These are phyloP conservation scores for Globisporangium emineosum DNA, from an alignment of 352 stramenopile species.

Conservation along the genomic window DNA sequence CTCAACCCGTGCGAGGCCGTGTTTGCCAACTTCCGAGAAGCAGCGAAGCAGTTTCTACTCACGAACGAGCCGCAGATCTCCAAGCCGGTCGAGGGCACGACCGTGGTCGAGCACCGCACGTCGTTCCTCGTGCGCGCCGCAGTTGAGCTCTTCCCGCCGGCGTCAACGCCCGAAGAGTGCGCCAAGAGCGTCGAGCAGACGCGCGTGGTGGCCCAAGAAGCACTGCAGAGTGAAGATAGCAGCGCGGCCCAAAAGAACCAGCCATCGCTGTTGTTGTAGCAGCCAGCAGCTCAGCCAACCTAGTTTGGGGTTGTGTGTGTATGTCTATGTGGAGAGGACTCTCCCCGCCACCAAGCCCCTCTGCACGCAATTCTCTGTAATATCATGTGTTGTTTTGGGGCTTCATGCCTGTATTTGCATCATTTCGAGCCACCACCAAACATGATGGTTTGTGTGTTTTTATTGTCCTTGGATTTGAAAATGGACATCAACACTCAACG, in stretches of 20 bases:
- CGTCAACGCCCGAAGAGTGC: conserved; percentile 7
- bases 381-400: neutral
- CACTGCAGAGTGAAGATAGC: conserved; percentile 6
- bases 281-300: neutral
- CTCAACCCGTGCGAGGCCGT: conserved; percentile 16
- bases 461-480: neutral
- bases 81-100: conserved; percentile 7
- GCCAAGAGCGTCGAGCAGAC: conserved; percentile 13
- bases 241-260: neutral
- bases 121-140: conserved; percentile 15
- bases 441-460: conserved; percentile 2
- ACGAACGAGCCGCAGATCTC: conserved; percentile 4
- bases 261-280: conserved; percentile 4
- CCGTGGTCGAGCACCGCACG: conserved; percentile 19
- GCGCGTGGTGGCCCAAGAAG: neutral
- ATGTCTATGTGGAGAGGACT: neutral
- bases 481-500: conserved; percentile 5
- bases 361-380: neutral
- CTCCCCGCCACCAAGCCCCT: neutral
- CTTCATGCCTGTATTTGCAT: neutral
- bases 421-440: neutral
- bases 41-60: conserved; percentile 16
- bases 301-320: neutral
- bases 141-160: conserved; percentile 9
- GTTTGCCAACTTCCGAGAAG: conserved; percentile 8